A percentile compares a stretch with the other conserved stretches of the same genome.
These are phyloP conservation scores for Geotrichum reessii DNA, from an alignment of 1,139 yeast species.

Conservation along the genomic window DNA sequence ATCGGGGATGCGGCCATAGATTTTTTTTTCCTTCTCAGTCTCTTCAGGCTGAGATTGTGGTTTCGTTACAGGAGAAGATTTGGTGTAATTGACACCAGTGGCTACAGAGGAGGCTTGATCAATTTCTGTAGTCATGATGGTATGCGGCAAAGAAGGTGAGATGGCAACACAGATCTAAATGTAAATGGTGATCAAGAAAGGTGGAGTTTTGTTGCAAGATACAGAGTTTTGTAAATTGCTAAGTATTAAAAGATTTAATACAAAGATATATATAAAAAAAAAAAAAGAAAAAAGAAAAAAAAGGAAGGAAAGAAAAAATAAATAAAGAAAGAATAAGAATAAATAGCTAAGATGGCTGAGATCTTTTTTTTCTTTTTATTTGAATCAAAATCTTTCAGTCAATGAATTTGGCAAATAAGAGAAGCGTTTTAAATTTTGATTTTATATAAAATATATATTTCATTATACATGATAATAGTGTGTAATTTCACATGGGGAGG, in stretches of 20 bases:
- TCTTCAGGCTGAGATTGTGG: not conserved
- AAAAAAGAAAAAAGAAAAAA: not conserved
- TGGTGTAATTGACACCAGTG: slow-evolving; percentile 11
- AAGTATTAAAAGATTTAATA: too few relatives aligned
- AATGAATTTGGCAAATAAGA: not conserved
- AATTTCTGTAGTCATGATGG: slow-evolving; percentile 2
- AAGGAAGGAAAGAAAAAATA: not conserved
- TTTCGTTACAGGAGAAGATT: not conserved
- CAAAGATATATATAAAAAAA: not conserved
- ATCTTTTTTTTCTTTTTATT: too few relatives aligned
- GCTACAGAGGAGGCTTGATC: slow-evolving; percentile 17
- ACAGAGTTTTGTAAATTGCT: not conserved
- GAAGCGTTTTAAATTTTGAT: not conserved
- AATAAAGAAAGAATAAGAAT: not conserved
- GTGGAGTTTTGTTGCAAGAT: too few relatives aligned
- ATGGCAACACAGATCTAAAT: not conserved
- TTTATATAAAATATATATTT: not conserved
- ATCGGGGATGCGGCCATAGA: slow-evolving; percentile 19
- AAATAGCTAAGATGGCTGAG: too few relatives aligned
- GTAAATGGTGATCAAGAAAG: not conserved
- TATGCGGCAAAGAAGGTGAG: not conserved
- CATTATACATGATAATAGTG: too few relatives aligned
- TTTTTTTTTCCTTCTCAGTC: slow-evolving; percentile 3
- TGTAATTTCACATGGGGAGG: too few relatives aligned
- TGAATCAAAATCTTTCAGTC: not conserved